phyloP scores from a whole-genome alignment of 2,329 filamentous ascomycete genomes.

The Sclerotinia glacialis region DNA sequence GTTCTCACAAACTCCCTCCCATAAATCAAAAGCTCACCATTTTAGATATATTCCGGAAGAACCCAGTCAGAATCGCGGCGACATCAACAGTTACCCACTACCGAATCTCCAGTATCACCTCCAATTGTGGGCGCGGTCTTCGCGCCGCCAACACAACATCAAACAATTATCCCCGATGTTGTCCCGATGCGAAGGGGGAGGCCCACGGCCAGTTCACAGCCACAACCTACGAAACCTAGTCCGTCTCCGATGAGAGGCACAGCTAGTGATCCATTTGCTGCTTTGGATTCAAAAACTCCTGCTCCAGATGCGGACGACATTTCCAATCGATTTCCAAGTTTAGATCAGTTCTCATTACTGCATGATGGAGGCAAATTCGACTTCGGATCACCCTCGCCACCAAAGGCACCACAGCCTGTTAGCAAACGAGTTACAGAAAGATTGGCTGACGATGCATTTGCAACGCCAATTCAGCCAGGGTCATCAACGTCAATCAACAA shows the following conservation, averaged over 20 bases:
- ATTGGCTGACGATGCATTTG: slow-evolving; percentile 82
- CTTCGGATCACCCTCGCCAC: slow-evolving; percentile 62
- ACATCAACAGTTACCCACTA: slow-evolving; percentile 57
- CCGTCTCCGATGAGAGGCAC: slow-evolving; percentile 69
- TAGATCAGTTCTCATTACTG: slow-evolving; percentile 89
- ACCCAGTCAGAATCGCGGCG: slow-evolving; percentile 60
- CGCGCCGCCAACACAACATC: slow-evolving; percentile 67
- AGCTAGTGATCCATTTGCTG: slow-evolving; percentile 82
- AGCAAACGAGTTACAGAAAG: slow-evolving; percentile 69
- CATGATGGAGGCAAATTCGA: slow-evolving; percentile 85
- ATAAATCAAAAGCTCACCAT: slow-evolving; percentile 21
- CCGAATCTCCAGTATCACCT: slow-evolving; percentile 50
- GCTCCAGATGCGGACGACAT: slow-evolving; percentile 69
- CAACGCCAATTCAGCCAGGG: slow-evolving; percentile 34
- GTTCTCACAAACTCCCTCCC: slow-evolving; percentile 38
- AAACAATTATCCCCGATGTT: slow-evolving; percentile 79
- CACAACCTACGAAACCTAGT: slow-evolving; percentile 52
- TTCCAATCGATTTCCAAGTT: slow-evolving; percentile 78
- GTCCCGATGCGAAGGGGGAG: slow-evolving; percentile 90
- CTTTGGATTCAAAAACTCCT: slow-evolving; percentile 68
- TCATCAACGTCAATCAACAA: slow-evolving; percentile 25
- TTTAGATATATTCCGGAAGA: slow-evolving; percentile 68
- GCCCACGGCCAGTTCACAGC: slow-evolving; percentile 54
- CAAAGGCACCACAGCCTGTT: slow-evolving; percentile 50
- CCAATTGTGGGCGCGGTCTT: slow-evolving; percentile 78